Evolutionary conservation across 192 early-diverging fungal species (phyloP).

Genomic region (Coemansia sp.): DNA sequence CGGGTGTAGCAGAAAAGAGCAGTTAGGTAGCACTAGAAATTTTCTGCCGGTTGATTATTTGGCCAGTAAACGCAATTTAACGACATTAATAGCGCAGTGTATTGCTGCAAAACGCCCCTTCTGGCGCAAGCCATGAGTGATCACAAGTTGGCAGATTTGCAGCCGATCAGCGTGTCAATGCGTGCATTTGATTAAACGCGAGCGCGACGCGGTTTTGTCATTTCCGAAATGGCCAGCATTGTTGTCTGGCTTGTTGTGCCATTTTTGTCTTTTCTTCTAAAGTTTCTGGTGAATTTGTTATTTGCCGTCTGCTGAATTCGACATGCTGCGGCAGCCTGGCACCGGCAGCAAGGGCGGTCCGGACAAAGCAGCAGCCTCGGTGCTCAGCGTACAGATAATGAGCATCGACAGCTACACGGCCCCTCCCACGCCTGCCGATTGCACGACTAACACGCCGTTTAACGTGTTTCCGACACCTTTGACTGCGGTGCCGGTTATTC

Average conservation of each 20-base stretch:
- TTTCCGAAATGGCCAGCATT: background rate
- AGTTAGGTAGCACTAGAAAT: background rate
- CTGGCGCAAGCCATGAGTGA: background rate
- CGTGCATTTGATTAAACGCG: background rate
- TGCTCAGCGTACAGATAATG: conserved; percentile 55
- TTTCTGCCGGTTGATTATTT: background rate
- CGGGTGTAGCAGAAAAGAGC: background rate
- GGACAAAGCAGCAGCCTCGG: conserved; percentile 3
- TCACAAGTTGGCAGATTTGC: background rate
- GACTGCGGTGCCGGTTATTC: conserved; percentile 56
- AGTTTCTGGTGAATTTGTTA: background rate
- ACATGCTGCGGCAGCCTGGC: background rate
- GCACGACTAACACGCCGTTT: conserved; percentile 25
- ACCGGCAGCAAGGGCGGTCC: background rate
- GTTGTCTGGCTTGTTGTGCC: background rate
- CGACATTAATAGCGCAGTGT: background rate
- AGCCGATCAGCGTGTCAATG: background rate
- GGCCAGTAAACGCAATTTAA: background rate
- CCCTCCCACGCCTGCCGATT: conserved; percentile 17
- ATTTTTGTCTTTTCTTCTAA: background rate
- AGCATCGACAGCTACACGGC: conserved; percentile 64
- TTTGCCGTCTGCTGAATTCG: background rate
- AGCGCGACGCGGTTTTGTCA: background rate
- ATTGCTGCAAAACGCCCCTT: background rate
- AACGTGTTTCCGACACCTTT: conserved; percentile 32